Percentiles rank a stretch among this genome's conserved stretches.
Evolutionary conservation across 768 basidiomycete genomes (phyloP).

Genomic region (Tephrocybe sp.): DNA sequence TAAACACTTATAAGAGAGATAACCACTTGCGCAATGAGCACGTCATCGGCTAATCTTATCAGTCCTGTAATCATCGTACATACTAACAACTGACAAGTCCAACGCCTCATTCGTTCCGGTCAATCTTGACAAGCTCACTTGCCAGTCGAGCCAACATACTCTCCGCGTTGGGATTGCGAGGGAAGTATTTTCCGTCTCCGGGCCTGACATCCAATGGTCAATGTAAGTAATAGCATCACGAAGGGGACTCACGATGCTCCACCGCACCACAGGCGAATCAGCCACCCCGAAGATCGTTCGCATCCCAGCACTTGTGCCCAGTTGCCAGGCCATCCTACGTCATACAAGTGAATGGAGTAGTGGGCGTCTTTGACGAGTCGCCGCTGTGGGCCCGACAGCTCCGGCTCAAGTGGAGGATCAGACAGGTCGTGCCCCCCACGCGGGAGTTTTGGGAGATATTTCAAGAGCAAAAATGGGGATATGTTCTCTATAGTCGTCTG

Average conservation of each 20-base stretch:
- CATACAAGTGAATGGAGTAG: slow-evolving; percentile 59
- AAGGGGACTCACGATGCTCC: slow-evolving; percentile 60
- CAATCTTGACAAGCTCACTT: slow-evolving; percentile 54
- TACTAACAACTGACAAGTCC: not conserved
- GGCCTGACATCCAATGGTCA: slow-evolving; percentile 33
- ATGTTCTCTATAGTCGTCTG: slow-evolving; percentile 84
- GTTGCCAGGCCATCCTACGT: slow-evolving; percentile 73
- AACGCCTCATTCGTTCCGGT: slow-evolving; percentile 35
- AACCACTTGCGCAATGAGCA: slow-evolving; percentile 23
- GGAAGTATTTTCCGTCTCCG: slow-evolving; percentile 70
- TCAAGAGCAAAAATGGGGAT: slow-evolving; percentile 72
- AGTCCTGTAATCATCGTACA: not conserved
- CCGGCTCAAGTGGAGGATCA: slow-evolving; percentile 70
- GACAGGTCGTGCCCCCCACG: slow-evolving; percentile 51
- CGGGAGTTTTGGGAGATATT: slow-evolving; percentile 66
- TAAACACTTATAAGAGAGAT: slow-evolving; percentile 10
- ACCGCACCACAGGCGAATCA: slow-evolving; percentile 55
- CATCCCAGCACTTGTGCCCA: slow-evolving; percentile 70
- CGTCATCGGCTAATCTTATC: slow-evolving; percentile 3
- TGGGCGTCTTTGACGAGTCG: slow-evolving; percentile 66
- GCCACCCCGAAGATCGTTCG: slow-evolving; percentile 50
- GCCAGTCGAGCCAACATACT: slow-evolving; percentile 68
- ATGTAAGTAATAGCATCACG: not conserved
- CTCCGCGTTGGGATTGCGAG: slow-evolving; percentile 67
- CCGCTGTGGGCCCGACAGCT: slow-evolving; percentile 66